phyloP scores from a whole-genome alignment of 2,329 filamentous ascomycete species.

The Oidium heveae region DNA sequence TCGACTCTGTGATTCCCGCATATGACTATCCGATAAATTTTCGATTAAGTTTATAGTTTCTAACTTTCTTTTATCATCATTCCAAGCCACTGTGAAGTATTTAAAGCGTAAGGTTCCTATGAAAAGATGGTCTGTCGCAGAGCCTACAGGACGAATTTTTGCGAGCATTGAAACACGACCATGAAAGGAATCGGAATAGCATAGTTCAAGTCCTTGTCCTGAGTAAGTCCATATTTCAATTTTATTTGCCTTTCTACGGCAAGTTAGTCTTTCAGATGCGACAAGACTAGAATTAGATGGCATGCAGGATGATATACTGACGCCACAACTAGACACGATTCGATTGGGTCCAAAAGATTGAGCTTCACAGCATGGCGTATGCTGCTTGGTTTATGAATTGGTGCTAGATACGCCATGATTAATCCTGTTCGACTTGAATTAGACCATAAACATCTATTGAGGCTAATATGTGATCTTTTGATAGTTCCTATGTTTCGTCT shows the following conservation, averaged over 20 bases:
- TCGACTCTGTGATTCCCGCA: conserved; percentile 58
- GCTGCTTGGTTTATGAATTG: conserved; percentile 79
- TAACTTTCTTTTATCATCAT: conserved; percentile 26
- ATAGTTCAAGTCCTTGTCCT: conserved; percentile 36
- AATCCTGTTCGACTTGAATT: background rate
- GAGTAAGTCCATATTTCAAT: conserved; percentile 58
- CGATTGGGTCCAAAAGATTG: conserved; percentile 44
- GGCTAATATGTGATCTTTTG: too few species aligned
- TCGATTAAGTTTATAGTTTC: conserved; percentile 24
- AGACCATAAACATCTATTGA: too few species aligned
- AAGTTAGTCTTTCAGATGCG: conserved; percentile 2
- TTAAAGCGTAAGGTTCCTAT: conserved; percentile 73
- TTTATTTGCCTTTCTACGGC: conserved; percentile 49
- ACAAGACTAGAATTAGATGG: conserved; percentile 3
- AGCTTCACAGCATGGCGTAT: conserved; percentile 70
- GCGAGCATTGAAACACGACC: conserved; percentile 72
- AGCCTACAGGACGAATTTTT: conserved; percentile 49
- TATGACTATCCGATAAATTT: conserved; percentile 30
- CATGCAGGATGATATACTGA: conserved; percentile 22
- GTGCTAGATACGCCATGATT: conserved; percentile 76
- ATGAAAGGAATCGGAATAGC: conserved; percentile 49
- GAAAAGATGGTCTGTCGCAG: conserved; percentile 62
- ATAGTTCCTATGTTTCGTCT: too few species aligned
- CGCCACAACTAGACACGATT: conserved; percentile 73
- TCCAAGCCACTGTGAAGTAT: conserved; percentile 80